These are phyloP conservation scores for Myriosclerotinia scirpicola DNA, from an alignment of 2,329 filamentous ascomycete genomes.

Conservation along the genomic window DNA sequence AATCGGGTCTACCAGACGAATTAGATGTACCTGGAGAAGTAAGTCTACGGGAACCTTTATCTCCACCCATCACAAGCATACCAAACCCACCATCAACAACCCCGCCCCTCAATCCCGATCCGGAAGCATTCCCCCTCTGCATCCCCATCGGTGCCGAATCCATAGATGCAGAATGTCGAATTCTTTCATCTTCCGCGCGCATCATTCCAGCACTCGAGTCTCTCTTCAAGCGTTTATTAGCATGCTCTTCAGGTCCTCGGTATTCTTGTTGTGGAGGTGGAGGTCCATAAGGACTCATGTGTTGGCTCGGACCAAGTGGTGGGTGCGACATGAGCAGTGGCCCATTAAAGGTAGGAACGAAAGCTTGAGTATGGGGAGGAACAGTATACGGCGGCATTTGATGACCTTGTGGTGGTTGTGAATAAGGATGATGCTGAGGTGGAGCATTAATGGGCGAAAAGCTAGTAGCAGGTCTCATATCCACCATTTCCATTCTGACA, in stretches of 20 bases:
- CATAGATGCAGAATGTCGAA: background rate
- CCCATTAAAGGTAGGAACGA: background rate
- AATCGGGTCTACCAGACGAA: background rate
- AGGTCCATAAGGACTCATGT: background rate
- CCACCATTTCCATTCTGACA: constrained; percentile 14
- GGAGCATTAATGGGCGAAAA: constrained; percentile 28
- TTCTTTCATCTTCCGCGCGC: constrained; percentile 3
- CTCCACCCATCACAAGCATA: background rate
- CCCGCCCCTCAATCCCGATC: background rate
- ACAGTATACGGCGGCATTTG: background rate
- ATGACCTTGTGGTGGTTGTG: background rate
- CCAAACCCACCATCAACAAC: background rate
- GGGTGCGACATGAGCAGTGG: background rate
- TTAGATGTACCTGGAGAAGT: background rate
- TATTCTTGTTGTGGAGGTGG: background rate
- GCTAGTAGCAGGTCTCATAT: constrained; percentile 18
- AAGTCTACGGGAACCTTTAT: background rate
- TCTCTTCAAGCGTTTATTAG: background rate
- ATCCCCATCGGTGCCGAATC: background rate
- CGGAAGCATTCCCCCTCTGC: background rate
- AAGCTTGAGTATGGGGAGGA: background rate
- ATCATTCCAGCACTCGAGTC: background rate
- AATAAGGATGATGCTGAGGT: background rate
- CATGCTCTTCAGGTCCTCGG: background rate
- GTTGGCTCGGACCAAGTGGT: background rate